Base-by-base conservation (phyloP, 1,284 basidiomycete genomes). In the Trametes polyzona region DNA sequence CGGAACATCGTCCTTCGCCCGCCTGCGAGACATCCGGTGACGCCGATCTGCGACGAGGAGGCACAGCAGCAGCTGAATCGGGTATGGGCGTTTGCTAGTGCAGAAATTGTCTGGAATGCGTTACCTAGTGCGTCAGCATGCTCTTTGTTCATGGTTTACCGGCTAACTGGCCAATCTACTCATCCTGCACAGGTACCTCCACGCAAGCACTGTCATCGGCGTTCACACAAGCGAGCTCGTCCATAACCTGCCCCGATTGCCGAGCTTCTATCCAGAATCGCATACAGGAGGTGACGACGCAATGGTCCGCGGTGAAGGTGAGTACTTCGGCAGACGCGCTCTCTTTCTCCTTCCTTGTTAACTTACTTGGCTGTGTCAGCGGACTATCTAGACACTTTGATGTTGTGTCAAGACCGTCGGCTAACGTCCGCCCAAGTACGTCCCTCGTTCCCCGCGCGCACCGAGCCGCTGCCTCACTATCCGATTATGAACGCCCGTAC, bases 301-400 rank as follows among this genome's bases (percentile, higher is more conserved):
- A 88, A 62, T 90, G 88, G 88, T 84, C 87, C 16, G 75, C 82
- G 27, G 84, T 90, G 40, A 90, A 88, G 76, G 88, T 87, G 62
- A 2, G 52, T 47, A 8, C 21, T 5, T 21, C 37, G 37, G n/a
- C n/a, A n/a, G n/a, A n/a, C 37, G 12, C 37, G 4, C 12, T 16
- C 11, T 19, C 17, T 5, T 9, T 19, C 3, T 6, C 8, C 35
- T 39, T 39, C 11, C n/a, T n/a, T n/a, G n/a, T n/a, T n/a, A n/a
- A n/a, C n/a, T n/a, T n/a, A n/a, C n/a, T n/a, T n/a, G n/a, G n/a
- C n/a, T n/a, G n/a, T n/a, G n/a, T n/a, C n/a, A n/a, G n/a, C n/a
- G n/a, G n/a, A n/a, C n/a, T n/a, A n/a, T n/a, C n/a, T n/a, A n/a
- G n/a, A n/a, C n/a, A n/a, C n/a, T n/a, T n/a, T n/a, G n/a, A n/a